Evolutionary conservation across 2,329 filamentous ascomycete species (phyloP).

Genomic region (Fusarium dimerum): DNA sequence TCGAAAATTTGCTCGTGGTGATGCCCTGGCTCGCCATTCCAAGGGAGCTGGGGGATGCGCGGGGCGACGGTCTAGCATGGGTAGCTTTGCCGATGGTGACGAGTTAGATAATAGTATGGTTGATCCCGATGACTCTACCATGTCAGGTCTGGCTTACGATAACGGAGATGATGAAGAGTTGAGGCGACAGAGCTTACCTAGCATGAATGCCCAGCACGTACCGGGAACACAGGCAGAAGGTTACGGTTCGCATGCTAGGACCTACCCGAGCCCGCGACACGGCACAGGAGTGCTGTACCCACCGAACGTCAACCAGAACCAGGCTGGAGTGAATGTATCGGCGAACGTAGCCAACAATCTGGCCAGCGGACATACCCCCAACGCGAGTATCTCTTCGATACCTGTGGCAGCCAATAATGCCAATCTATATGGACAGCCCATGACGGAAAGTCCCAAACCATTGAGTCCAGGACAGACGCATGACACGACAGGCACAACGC

Average conservation of each 20-base stretch:
- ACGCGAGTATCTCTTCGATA: conserved; percentile 51
- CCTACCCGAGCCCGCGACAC: conserved; percentile 67
- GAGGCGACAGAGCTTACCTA: conserved; percentile 70
- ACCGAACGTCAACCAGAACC: conserved; percentile 58
- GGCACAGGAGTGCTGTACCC: conserved; percentile 60
- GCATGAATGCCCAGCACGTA: conserved; percentile 72
- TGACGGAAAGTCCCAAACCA: conserved; percentile 87
- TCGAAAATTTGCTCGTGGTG: conserved; percentile 89
- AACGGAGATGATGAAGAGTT: conserved; percentile 61
- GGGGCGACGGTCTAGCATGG: conserved; percentile 83
- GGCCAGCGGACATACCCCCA: conserved; percentile 46
- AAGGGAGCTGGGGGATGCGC: conserved; percentile 96
- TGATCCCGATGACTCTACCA: conserved; percentile 56
- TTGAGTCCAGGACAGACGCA: conserved; percentile 67
- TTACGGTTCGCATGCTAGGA: conserved; percentile 67
- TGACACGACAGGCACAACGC: conserved; percentile 50
- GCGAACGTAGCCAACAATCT: conserved; percentile 48
- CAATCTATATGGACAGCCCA: conserved; percentile 70
- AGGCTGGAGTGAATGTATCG: conserved; percentile 57
- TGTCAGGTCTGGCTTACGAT: conserved; percentile 59
- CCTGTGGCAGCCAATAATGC: conserved; percentile 48
- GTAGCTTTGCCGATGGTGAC: conserved; percentile 77
- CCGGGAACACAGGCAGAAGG: conserved; percentile 48
- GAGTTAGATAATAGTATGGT: conserved; percentile 59
- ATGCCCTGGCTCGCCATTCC: conserved; percentile 90